phyloP scores from a whole-genome alignment of 2,329 filamentous ascomycete species.

The Seiridium unicorne region DNA sequence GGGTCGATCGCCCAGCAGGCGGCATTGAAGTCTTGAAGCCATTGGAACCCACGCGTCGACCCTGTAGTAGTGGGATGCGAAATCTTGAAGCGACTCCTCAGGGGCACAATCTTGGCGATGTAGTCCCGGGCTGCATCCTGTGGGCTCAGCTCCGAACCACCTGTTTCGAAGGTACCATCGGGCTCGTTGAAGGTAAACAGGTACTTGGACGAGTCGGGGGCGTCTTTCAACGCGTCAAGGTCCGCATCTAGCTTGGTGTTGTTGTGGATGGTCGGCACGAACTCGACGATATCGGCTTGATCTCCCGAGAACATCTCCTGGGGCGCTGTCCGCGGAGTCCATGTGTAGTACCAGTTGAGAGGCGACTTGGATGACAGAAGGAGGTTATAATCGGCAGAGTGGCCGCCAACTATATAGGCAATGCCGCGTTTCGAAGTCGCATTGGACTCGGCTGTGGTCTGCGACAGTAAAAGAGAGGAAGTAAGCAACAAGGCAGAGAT shows the following conservation, averaged over 20 bases:
- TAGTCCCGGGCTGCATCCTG: slow-evolving; percentile 37
- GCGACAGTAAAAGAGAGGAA: background rate
- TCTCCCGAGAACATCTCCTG: slow-evolving; percentile 13
- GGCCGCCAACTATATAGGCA: slow-evolving; percentile 19
- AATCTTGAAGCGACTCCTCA: slow-evolving; percentile 34
- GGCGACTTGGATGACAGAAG: slow-evolving; percentile 33
- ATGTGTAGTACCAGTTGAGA: slow-evolving; percentile 41
- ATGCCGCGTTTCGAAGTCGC: slow-evolving; percentile 23
- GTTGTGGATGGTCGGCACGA: slow-evolving; percentile 37
- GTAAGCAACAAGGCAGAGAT: background rate
- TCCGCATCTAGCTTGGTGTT: slow-evolving; percentile 27
- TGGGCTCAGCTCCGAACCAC: slow-evolving; percentile 35
- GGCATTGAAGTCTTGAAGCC: slow-evolving; percentile 37
- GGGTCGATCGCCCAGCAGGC: slow-evolving; percentile 36
- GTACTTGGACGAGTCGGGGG: slow-evolving; percentile 33
- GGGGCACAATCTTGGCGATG: slow-evolving; percentile 33
- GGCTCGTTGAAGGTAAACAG: slow-evolving; percentile 41
- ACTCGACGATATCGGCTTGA: slow-evolving; percentile 25
- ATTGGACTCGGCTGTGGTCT: background rate
- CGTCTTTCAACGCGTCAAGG: slow-evolving; percentile 19
- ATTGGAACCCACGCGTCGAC: slow-evolving; percentile 34
- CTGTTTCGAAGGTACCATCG: slow-evolving; percentile 35
- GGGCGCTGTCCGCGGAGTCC: slow-evolving; percentile 25
- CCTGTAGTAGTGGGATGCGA: slow-evolving; percentile 40
- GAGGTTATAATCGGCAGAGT: slow-evolving; percentile 29